Evolutionary conservation across 2,329 filamentous ascomycete species (phyloP).

Genomic region (Cytospora piceicola): DNA sequence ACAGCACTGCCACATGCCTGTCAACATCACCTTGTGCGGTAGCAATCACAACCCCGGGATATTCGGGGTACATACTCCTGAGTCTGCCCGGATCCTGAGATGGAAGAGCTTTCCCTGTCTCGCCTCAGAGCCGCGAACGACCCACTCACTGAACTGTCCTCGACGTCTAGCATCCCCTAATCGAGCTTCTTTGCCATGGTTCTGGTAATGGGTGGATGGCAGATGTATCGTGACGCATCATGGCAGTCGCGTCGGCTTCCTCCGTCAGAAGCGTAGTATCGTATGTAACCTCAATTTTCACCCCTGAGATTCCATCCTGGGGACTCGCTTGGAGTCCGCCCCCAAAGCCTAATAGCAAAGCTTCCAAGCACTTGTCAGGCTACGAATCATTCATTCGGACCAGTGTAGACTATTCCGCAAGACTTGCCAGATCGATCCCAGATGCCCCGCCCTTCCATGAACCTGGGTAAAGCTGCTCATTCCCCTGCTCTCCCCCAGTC

Average conservation of each 20-base stretch:
- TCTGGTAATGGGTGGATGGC: neutral
- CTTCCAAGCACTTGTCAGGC: slow-evolving; percentile 11
- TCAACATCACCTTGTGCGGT: neutral
- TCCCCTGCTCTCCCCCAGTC: slow-evolving; percentile 19
- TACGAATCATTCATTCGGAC: slow-evolving; percentile 21
- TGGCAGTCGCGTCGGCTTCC: slow-evolving; percentile 20
- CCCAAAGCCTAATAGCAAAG: slow-evolving; percentile 13
- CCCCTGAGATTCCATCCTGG: slow-evolving; percentile 27
- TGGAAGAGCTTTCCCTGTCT: neutral
- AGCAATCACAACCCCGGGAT: neutral
- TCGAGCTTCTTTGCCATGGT: neutral
- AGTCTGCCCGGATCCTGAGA: neutral
- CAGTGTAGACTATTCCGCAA: neutral
- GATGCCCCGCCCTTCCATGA: slow-evolving; percentile 8
- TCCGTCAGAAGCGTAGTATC: slow-evolving; percentile 14
- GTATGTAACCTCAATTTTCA: slow-evolving; percentile 22
- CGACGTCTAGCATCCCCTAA: slow-evolving; percentile 5
- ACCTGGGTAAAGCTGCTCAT: slow-evolving; percentile 24
- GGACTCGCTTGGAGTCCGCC: slow-evolving; percentile 25
- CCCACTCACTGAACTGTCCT: neutral
- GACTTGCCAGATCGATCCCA: slow-evolving; percentile 8
- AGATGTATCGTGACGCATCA: slow-evolving; percentile 9
- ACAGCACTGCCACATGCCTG: neutral
- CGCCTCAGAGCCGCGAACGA: slow-evolving; percentile 7
- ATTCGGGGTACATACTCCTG: too few species aligned